Evolutionary conservation across 1,284 basidiomycete species (phyloP).

Genomic region (Trichosporon sp.): DNA sequence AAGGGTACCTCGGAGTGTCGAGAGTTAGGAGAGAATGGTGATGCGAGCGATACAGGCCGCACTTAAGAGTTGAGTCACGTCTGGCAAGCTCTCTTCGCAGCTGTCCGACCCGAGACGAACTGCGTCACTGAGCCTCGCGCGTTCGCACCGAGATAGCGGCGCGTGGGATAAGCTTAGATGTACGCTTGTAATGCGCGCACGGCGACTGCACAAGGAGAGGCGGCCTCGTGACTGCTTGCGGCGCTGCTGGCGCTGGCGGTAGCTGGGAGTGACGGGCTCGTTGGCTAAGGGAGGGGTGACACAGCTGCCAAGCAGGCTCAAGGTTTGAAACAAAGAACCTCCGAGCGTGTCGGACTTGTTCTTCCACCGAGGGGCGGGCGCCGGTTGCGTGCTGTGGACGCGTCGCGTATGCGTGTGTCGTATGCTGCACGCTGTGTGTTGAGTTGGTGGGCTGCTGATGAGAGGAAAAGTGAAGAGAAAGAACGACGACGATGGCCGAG

Average conservation of each 20-base stretch:
- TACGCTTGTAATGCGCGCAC: not conserved
- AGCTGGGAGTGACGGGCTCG: not conserved
- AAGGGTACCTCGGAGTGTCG: not conserved
- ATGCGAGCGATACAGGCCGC: conserved; percentile 4
- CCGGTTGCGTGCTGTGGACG: not conserved
- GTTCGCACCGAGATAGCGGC: not conserved
- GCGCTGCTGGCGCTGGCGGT: not conserved
- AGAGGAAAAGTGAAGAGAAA: not conserved
- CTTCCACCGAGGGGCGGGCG: not conserved
- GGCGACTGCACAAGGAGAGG: no score
- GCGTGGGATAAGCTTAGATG: not conserved
- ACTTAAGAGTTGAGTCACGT: conserved; percentile 2
- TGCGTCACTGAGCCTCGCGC: not conserved
- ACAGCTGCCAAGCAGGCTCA: conserved; percentile 8
- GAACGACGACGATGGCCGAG: not conserved
- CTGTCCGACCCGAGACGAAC: not conserved
- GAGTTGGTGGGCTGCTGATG: not conserved
- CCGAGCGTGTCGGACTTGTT: not conserved
- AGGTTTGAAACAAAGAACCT: conserved; percentile 12
- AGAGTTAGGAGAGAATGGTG: conserved; percentile 1
- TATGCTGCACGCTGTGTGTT: no score
- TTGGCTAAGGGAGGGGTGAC: not conserved
- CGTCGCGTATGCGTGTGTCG: not conserved
- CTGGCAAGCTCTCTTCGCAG: not conserved
- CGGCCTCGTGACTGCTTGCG: not conserved